phyloP scores from a whole-genome alignment of 129 eudicot species.

The Artemisia annua region DNA sequence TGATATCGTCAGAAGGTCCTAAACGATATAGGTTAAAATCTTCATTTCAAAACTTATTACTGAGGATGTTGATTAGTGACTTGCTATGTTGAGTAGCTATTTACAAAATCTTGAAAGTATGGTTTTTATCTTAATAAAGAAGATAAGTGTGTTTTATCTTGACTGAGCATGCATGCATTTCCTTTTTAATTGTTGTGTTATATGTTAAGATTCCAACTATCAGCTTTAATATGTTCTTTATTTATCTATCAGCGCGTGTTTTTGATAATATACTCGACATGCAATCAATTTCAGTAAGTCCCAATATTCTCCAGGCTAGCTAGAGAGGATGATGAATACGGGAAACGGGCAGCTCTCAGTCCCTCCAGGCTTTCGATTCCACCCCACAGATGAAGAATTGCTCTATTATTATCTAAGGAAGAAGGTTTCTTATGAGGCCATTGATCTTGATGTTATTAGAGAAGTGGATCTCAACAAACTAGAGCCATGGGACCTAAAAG shows the following conservation, averaged over 20 bases:
- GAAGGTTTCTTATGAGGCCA: constrained; percentile 87
- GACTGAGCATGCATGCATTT: not conserved
- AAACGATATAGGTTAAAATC: not conserved
- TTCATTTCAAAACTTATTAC: not conserved
- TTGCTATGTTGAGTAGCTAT: not conserved
- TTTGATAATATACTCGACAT: not conserved
- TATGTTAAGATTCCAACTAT: not conserved
- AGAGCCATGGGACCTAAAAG: constrained; percentile 99
- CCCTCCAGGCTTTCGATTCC: constrained; percentile 93
- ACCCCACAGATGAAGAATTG: constrained; percentile 90
- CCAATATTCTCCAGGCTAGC: not conserved
- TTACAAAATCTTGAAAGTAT: too few species aligned
- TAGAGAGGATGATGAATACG: constrained; percentile 22
- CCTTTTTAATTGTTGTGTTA: not conserved
- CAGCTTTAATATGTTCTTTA: too few species aligned
- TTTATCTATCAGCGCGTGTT: not conserved
- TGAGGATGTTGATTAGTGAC: too few species aligned
- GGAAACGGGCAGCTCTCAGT: constrained; percentile 55
- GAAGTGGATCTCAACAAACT: constrained; percentile 96
- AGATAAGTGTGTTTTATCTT: not conserved
- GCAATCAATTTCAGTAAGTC: not conserved
- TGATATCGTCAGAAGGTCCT: not conserved
- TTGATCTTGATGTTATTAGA: constrained; percentile 86
- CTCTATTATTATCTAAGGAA: constrained; percentile 75
- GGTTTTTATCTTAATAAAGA: not conserved